These are phyloP conservation scores for Parvularia atlantis DNA, from an alignment of 78 protist genomes.

Conservation along the genomic window DNA sequence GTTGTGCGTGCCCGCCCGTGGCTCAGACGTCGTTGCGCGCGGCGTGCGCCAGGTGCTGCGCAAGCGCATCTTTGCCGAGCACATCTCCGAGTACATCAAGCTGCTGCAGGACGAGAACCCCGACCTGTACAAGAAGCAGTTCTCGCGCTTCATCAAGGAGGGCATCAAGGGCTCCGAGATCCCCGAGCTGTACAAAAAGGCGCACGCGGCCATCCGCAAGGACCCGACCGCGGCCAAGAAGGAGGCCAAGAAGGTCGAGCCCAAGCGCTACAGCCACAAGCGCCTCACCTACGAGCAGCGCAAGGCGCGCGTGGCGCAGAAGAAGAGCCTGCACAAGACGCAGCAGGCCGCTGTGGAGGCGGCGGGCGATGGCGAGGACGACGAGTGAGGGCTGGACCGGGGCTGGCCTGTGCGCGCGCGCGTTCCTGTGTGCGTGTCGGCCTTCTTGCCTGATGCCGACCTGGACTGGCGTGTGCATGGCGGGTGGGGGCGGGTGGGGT, in stretches of 20 bases:
- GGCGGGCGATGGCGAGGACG: too few species aligned
- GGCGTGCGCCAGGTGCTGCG: conserved; percentile 22
- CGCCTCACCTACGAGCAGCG: conserved; percentile 4
- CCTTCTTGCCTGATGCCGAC: too few species aligned
- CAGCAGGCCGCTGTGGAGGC: too few species aligned
- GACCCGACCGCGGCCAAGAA: conserved; percentile 58
- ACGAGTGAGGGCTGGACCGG: too few species aligned
- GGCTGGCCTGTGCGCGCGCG: too few species aligned
- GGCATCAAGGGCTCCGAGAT: conserved; percentile 68
- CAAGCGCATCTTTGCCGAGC: conserved; percentile 86
- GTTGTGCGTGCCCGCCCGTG: background rate
- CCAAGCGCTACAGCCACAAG: background rate
- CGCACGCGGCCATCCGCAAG: conserved; percentile 80
- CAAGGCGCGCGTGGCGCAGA: conserved; percentile 11
- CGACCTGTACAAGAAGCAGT: conserved; percentile 70
- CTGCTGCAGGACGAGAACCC: conserved; percentile 78
- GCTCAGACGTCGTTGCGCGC: background rate
- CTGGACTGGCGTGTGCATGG: too few species aligned
- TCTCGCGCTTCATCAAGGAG: conserved; percentile 70
- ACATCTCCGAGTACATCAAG: conserved; percentile 93
- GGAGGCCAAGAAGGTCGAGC: background rate
- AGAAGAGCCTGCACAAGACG: conserved; percentile 5
- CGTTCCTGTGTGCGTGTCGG: too few species aligned
- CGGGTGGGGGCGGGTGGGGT: too few species aligned
- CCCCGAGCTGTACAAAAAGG: conserved; percentile 74